phyloP scores from a whole-genome alignment of 257 asterid genomes.

The Solanum gandarillasii region DNA sequence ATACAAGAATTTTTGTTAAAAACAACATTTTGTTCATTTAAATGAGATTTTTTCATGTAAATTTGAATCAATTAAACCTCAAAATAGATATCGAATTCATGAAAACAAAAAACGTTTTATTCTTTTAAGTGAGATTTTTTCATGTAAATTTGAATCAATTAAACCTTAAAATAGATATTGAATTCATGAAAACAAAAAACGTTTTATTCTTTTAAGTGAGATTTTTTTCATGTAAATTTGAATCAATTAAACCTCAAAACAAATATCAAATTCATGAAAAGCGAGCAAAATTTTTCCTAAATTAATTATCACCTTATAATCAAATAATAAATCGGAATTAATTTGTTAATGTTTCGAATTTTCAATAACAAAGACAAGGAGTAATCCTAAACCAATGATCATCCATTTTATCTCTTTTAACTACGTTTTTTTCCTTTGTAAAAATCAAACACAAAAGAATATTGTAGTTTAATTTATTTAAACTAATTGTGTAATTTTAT shows the following conservation, averaged over 20 bases:
- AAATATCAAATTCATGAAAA: neutral
- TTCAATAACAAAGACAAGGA: neutral
- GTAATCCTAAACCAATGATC: neutral
- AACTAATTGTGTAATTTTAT: neutral
- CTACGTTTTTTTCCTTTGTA: neutral
- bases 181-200: neutral
- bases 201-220: neutral
- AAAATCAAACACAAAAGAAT: neutral
- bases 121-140: neutral
- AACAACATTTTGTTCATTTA: neutral
- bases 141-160: neutral
- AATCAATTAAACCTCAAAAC: neutral
- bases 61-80: neutral
- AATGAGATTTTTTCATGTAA: neutral
- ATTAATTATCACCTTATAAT: neutral
- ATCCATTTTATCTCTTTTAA: neutral
- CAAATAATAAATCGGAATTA: neutral
- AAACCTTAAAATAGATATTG: neutral
- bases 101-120: neutral
- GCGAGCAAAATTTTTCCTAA: neutral
- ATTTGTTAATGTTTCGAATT: neutral
- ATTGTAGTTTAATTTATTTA: too few relatives aligned
- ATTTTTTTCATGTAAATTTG: neutral
- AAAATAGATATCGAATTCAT: neutral
- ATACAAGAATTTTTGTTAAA: neutral